phyloP scores from a whole-genome alignment of 2,329 filamentous ascomycete species.

The Talaromyces islandicus region DNA sequence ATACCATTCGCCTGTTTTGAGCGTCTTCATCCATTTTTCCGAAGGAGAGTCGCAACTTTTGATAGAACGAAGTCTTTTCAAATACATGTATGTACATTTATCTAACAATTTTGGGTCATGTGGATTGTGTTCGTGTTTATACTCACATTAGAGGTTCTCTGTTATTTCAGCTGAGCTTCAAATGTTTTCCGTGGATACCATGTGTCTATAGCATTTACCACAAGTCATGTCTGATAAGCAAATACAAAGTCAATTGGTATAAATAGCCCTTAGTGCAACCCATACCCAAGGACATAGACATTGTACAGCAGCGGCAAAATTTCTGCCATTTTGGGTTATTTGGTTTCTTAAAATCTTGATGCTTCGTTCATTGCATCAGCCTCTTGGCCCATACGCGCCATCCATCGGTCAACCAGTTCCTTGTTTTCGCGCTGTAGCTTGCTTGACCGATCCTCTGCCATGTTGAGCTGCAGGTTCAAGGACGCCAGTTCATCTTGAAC shows the following conservation, averaged over 20 bases:
- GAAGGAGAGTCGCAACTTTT: background rate
- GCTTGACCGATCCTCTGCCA: constrained; percentile 70
- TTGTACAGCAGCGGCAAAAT: background rate
- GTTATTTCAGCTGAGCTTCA: background rate
- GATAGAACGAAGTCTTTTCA: background rate
- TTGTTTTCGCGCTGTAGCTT: constrained; percentile 76
- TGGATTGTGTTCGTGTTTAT: background rate
- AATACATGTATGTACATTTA: background rate
- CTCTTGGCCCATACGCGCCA: constrained; percentile 79
- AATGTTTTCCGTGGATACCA: too few species aligned
- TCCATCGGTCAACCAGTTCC: constrained; percentile 85
- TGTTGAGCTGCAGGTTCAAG: constrained; percentile 78
- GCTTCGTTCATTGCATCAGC: constrained; percentile 77
- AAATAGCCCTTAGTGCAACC: background rate
- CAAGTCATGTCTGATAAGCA: background rate
- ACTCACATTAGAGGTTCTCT: constrained; percentile 3
- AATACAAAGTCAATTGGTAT: background rate
- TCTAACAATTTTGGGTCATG: background rate
- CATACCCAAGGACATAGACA: background rate
- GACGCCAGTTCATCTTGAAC: constrained; percentile 91
- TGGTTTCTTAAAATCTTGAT: constrained; percentile 35
- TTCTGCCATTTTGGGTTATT: background rate
- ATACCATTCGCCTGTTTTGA: background rate
- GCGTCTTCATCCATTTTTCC: background rate
- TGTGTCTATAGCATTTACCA: background rate